These are phyloP conservation scores for Cicer arietinum DNA, from an alignment of 306 rosid genomes.

Conservation along the genomic window DNA sequence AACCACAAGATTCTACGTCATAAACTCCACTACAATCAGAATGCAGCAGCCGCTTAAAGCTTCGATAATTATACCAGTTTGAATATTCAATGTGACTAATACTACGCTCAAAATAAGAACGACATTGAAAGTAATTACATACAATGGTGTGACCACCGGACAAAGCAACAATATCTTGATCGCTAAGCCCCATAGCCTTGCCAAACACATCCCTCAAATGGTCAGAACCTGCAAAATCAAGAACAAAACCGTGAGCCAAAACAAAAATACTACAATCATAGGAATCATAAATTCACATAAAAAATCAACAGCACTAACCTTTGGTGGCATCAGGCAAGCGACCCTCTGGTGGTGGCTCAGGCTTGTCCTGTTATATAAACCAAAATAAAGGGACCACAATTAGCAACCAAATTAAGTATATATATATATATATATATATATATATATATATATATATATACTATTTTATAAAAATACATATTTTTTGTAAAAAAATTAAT, in stretches of 20 bases:
- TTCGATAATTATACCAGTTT: background rate
- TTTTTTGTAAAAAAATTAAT: too few relatives aligned
- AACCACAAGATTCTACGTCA: background rate
- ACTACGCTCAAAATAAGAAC: background rate
- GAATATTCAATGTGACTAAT: background rate
- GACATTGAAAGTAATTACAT: background rate
- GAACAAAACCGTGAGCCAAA: background rate
- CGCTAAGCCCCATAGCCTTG: slow-evolving; percentile 83
- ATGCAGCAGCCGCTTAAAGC: background rate
- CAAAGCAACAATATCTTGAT: slow-evolving; percentile 89
- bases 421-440: too few relatives aligned
- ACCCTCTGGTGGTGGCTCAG: slow-evolving; percentile 82
- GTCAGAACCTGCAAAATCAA: slow-evolving; percentile 67
- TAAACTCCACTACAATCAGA: background rate
- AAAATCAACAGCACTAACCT: slow-evolving; percentile 49
- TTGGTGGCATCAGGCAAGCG: slow-evolving; percentile 86
- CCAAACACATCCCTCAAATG: slow-evolving; percentile 88
- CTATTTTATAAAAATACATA: too few relatives aligned
- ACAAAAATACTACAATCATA: too few relatives aligned
- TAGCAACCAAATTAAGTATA: background rate
- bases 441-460: too few relatives aligned
- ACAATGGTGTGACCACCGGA: slow-evolving; percentile 97
- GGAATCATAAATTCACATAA: too few relatives aligned
- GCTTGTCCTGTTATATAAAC: slow-evolving; percentile 67
- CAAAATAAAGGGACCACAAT: background rate